These are phyloP conservation scores for Tolypocladium amazonense DNA, from an alignment of 2,329 filamentous ascomycete species.

Conservation along the genomic window DNA sequence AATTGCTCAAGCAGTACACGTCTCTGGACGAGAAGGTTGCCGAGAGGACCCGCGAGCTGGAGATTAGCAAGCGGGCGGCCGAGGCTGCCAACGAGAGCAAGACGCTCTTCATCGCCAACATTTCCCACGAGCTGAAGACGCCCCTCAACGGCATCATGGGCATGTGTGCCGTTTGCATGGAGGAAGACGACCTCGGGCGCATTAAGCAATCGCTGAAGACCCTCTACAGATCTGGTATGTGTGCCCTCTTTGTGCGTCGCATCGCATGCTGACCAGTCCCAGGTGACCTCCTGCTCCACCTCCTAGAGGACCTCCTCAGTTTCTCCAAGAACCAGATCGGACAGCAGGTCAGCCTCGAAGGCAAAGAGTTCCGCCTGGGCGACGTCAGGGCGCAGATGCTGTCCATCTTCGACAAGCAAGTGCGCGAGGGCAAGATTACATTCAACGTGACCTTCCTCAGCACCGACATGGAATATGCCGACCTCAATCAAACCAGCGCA, in stretches of 20 bases:
- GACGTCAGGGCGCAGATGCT: conserved; percentile 75
- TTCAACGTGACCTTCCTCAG: conserved; percentile 61
- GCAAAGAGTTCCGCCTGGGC: conserved; percentile 75
- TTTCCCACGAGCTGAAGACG: conserved; percentile 79
- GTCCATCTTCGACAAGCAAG: conserved; percentile 85
- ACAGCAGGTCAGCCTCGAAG: conserved; percentile 69
- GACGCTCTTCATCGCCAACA: conserved; percentile 94
- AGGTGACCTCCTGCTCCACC: conserved; percentile 67
- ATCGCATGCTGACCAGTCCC: background rate
- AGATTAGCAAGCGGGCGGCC: conserved; percentile 82
- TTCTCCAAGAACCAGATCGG: conserved; percentile 95
- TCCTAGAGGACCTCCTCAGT: conserved; percentile 80
- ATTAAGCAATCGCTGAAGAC: conserved; percentile 79
- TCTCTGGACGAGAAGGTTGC: conserved; percentile 75
- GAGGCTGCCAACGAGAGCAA: conserved; percentile 97
- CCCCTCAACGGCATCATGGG: conserved; percentile 92
- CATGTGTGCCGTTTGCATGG: conserved; percentile 89
- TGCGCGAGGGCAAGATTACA: conserved; percentile 65
- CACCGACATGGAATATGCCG: background rate
- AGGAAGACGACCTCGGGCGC: conserved; percentile 67
- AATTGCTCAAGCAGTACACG: conserved; percentile 77
- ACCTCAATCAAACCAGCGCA: background rate
- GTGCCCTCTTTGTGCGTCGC: too few species aligned
- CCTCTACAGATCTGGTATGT: conserved; percentile 52
- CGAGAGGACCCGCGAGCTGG: conserved; percentile 72